Base-by-base conservation (phyloP, 768 basidiomycete genomes). In the Coprinopsis cinerea region DNA sequence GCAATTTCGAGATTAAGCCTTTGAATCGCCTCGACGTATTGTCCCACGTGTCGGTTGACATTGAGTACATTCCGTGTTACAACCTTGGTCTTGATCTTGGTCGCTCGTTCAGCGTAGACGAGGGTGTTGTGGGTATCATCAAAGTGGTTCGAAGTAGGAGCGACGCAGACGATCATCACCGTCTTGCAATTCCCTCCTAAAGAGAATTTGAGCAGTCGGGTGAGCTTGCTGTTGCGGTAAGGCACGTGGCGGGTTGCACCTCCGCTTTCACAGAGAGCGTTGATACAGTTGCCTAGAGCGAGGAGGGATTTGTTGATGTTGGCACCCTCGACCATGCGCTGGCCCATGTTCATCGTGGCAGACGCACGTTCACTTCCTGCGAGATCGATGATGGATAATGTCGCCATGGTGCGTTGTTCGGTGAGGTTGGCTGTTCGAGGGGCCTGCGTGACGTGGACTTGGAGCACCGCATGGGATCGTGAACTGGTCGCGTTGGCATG, bases 81-180 rank as follows among this genome's bases (percentile, higher is more conserved):
- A 48, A 97, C 92, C 64, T 92, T 95, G 15, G 95, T 98, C 73
- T 94, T 94, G 69, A 99, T 97, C 72, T 93, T 92, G 52, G 96
- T 96, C 23, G 96, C 95, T 40, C 94, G 87, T 59, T 99, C 94
- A 20, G 96, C 96, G 66, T 98, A 99, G 53, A 96, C 74, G 42
- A 99, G 84, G 1, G 96, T 98, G 64, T 99, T 99, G 64, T 96
- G 92, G 26, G 96, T 98, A 64, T 99, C 96, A 61, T 98, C 96
- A 64, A 97, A 96, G 68, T 99, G 93, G 30, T 79, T 79, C 30
- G 92, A 93, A 3, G 93, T 92, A 1, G 96, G 96, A 0, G 93
- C 93, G 41, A 99, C 76, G 64, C 96, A 98, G 53, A 98, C 95
- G 55, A 97, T 92, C 96, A 98, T 99, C 62, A 96, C 93, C 1